Base-by-base conservation (phyloP, 164 flowering plant genomes). In the Umbellularia californica region DNA sequence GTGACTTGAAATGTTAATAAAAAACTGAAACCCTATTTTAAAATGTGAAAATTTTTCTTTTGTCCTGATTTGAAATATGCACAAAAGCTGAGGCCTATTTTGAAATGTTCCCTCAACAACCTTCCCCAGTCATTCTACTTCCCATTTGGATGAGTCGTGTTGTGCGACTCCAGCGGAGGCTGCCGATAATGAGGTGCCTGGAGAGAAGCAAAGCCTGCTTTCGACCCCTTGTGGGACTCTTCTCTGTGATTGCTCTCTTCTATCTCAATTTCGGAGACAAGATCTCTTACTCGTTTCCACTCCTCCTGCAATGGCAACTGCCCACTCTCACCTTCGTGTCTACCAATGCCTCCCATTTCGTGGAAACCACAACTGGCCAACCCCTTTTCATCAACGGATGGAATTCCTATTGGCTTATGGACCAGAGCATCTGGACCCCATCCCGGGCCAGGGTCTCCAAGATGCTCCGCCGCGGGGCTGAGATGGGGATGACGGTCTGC, bases 401-500 rank as follows among this genome's bases (percentile, higher is more conserved):
- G 75, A 73, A 73, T 19, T 73, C 75, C 55, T 73, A 73, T 69
- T 73, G 75, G 75, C 70, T 73, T 14, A 73, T 73, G 75, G 23
- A 73, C 55, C 58, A 73, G 58, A 73, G 75, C 70, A 87, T 77
- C 75, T 80, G 85, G 69, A 86, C 79, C 13, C 65, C 80, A 58
- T 80, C 79, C 47, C 78, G 77, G 70, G 80, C 78, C 15, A 82
- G 83, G 73, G 83, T 89, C 11, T 58, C 83, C 5, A 82, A 76
- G 50, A 88, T 87, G 85, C 79, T 89, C 68, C 77, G 79, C 69
- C 77, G 83, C 3, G 90, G 88, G 7, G 79, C 87, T 0, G 80
- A 79, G 78, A 86, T 89, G 88, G 92, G 90, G 75, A 82, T 87
- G 50, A 85, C 92, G 5, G 92, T 89, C 51, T 89, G 92, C 50